Conservation (phyloP, 2,329 filamentous ascomycete genomes). For the Epichloe brachyelytri region DNA sequence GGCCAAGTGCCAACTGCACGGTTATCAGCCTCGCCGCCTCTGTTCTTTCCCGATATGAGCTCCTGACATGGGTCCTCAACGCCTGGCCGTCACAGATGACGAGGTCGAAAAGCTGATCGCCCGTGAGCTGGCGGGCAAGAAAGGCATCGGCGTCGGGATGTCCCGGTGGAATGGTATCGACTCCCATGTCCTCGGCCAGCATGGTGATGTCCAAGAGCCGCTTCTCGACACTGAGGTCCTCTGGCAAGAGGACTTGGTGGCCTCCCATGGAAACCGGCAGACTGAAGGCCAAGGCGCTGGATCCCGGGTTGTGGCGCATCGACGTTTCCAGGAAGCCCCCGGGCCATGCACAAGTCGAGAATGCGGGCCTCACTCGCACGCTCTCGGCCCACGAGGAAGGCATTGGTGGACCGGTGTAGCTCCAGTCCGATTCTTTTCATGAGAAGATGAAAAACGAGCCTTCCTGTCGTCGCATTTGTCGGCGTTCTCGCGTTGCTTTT, state of each 20-base stretch:
- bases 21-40: slow-evolving; percentile 25
- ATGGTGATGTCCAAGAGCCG: slow-evolving; percentile 35
- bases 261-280: slow-evolving; percentile 28
- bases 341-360: slow-evolving; percentile 44
- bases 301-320: slow-evolving; percentile 21
- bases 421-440: slow-evolving; percentile 30
- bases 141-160: slow-evolving; percentile 15
- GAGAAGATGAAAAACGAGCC: slow-evolving; percentile 21
- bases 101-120: slow-evolving; percentile 24
- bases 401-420: slow-evolving; percentile 22
- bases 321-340: slow-evolving; percentile 34
- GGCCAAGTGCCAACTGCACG: slow-evolving; percentile 30
- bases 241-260: slow-evolving; percentile 20
- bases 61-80: slow-evolving; percentile 24
- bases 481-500: slow-evolving; percentile 19
- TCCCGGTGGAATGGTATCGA: slow-evolving; percentile 16
- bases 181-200: slow-evolving; percentile 32
- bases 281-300: slow-evolving; percentile 24
- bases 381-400: slow-evolving; percentile 14
- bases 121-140: slow-evolving; percentile 12
- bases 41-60: slow-evolving; percentile 17
- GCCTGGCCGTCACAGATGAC: slow-evolving; percentile 36
- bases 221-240: slow-evolving; percentile 8
- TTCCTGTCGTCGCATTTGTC: background rate
- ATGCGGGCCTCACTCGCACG: slow-evolving; percentile 13